These are phyloP conservation scores for Dactylella cylindrospora DNA, from an alignment of 2,329 filamentous ascomycete genomes.

Conservation along the genomic window DNA sequence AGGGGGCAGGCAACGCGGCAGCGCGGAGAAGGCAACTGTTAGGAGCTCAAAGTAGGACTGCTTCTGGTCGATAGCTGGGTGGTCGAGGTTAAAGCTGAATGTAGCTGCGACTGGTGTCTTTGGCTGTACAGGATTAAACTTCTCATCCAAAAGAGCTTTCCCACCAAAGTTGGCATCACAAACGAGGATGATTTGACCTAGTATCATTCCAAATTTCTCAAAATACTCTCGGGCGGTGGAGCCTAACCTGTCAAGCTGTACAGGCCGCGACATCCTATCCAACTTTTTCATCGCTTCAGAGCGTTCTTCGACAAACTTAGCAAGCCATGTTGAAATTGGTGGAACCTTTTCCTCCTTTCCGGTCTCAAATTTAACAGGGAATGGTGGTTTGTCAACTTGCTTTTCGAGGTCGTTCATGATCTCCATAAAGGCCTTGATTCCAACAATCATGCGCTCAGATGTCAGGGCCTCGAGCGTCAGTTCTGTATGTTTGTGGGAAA, in stretches of 20 bases:
- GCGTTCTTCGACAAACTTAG: conserved; percentile 48
- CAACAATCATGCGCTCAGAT: conserved; percentile 95
- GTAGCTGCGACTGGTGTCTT: conserved; percentile 95
- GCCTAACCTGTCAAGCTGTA: conserved; percentile 64
- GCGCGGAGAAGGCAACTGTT: conserved; percentile 89
- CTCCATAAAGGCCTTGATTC: conserved; percentile 87
- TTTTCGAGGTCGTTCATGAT: conserved; percentile 93
- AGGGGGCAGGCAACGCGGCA: conserved; percentile 87
- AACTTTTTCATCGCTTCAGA: conserved; percentile 48
- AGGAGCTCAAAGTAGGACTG: conserved; percentile 94
- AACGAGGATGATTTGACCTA: conserved; percentile 92
- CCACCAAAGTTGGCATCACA: conserved; percentile 97
- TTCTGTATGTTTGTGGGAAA: conserved; percentile 53
- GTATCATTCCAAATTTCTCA: conserved; percentile 85
- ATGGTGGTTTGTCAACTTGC: conserved; percentile 75
- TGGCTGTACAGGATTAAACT: conserved; percentile 80
- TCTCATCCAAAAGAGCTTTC: conserved; percentile 91
- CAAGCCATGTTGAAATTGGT: conserved; percentile 50
- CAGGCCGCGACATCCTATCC: conserved; percentile 64
- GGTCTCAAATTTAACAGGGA: conserved; percentile 64
- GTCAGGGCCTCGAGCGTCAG: conserved; percentile 88
- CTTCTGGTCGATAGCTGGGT: conserved; percentile 76
- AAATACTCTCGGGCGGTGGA: conserved; percentile 84
- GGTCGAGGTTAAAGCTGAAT: conserved; percentile 88
- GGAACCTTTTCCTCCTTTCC: conserved; percentile 47